Base-by-base conservation (phyloP, 768 basidiomycete species). In the Xerocomus potaroensis region DNA sequence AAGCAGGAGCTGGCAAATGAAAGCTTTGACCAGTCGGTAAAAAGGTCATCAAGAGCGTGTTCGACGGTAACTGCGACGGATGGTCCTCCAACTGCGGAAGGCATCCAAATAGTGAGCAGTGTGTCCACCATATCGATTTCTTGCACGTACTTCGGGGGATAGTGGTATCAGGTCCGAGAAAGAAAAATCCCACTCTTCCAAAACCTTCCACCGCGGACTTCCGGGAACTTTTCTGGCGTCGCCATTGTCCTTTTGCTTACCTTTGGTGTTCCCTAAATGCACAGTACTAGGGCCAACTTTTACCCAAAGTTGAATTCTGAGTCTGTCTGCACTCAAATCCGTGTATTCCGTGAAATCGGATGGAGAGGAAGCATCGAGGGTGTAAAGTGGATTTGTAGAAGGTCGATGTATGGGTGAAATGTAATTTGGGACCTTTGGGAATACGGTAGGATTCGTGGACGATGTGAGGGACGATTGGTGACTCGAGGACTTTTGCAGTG, bases 341-440 rank as follows among this genome's bases (percentile, higher is more conserved):
- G 75, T 72, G 67, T 75, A 77, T 15, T 70, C 64, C 0, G 77
- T 71, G 57, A 84, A 83, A 40, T 83, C 81, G 22, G 63, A 65
- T 26, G 70, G 63, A 5, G 74, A 69, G 12, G 59, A 68, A 7
- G 73, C 61, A 56, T 92, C 82, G 15, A 87, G 67, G 1, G 72
- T 45, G 56, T 91, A 95, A 19, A 71, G 65, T 1, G 93, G 93
- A 62, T 91, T 88, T 1, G 86, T 92, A 1, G 92, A 94, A 4
- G 91, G 86, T 19, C 71, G 75, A 61, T 92, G 91, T 40, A 89
- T 74, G 0, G 79, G 74, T 2, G 92, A 95, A 39, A 91, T 75
- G 63, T 83, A 93, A 58, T 87, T 78, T 3, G 87, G 81, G 9
- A 66, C 59, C 34, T 54, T 46, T 10, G 53, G 57, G 30, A 53